Evolutionary conservation across 2,329 filamentous ascomycete species (phyloP).

Genomic region (Teratosphaeria epicoccoides): DNA sequence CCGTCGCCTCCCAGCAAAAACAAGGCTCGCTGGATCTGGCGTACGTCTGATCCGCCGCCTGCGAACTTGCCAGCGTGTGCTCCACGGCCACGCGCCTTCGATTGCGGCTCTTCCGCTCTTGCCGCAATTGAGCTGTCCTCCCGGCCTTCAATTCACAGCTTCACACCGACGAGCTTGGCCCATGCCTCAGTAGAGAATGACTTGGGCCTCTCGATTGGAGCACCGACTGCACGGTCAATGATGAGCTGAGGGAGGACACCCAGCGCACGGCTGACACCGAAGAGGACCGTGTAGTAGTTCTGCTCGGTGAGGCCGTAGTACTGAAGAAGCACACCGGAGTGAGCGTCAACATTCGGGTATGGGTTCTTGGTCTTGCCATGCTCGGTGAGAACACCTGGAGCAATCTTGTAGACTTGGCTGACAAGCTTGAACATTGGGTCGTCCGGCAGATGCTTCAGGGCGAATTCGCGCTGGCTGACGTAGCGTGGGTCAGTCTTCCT

Average conservation of each 20-base stretch:
- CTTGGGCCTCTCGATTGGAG: constrained; percentile 98
- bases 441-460: constrained; percentile 82
- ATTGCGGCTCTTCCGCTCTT: not conserved
- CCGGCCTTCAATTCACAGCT: constrained; percentile 54
- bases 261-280: constrained; percentile 95
- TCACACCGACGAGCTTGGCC: constrained; percentile 81
- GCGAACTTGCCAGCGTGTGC: constrained; percentile 5
- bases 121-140: constrained; percentile 1
- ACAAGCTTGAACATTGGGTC: constrained; percentile 99
- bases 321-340: constrained; percentile 98
- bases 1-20: constrained; percentile 18
- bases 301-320: constrained; percentile 98
- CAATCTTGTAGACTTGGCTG: constrained; percentile 99
- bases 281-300: constrained; percentile 99
- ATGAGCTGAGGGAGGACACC: constrained; percentile 99
- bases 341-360: constrained; percentile 95
- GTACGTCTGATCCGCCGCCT: constrained; percentile 5
- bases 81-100: constrained; percentile 1
- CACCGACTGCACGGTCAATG: constrained; percentile 94
- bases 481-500: constrained; percentile 99
- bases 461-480: constrained; percentile 95
- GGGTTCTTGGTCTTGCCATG: constrained; percentile 99
- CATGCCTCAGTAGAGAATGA: constrained; percentile 96
- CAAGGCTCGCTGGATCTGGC: constrained; percentile 11
- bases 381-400: constrained; percentile 92